These are phyloP conservation scores for Selaginella tamariscina DNA, from an alignment of 75 land plant species.

Conservation along the genomic window DNA sequence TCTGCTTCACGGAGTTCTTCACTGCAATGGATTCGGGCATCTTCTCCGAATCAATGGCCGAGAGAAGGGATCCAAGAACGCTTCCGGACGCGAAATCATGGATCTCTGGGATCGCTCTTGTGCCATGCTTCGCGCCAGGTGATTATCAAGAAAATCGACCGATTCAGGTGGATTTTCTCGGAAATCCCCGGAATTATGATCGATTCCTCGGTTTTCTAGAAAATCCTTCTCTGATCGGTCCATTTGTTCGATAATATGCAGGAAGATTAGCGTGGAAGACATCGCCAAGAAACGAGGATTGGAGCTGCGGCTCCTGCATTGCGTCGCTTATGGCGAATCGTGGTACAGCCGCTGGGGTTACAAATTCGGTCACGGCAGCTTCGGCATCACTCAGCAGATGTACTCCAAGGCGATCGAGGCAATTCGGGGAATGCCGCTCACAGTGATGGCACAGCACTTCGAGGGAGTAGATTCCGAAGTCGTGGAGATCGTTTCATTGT, in stretches of 20 bases:
- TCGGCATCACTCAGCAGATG: not conserved
- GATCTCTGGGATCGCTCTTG: slow-evolving; percentile 78
- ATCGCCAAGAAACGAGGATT: not conserved
- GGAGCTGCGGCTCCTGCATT: slow-evolving; percentile 8
- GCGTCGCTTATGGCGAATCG: slow-evolving; percentile 37
- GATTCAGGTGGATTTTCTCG: not conserved
- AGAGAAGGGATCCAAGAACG: slow-evolving; percentile 6
- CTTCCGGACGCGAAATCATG: slow-evolving; percentile 35
- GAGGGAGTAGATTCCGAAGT: slow-evolving; percentile 15
- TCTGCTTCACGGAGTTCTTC: slow-evolving; percentile 58
- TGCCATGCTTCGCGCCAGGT: slow-evolving; percentile 53
- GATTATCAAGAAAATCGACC: not conserved
- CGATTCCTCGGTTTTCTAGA: not conserved
- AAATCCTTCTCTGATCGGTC: not conserved
- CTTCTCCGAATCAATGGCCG: slow-evolving; percentile 51
- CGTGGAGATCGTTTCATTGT: slow-evolving; percentile 28
- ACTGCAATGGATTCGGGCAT: slow-evolving; percentile 77
- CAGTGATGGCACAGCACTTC: slow-evolving; percentile 31
- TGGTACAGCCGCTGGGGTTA: slow-evolving; percentile 77
- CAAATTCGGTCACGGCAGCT: slow-evolving; percentile 44
- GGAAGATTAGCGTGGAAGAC: not conserved
- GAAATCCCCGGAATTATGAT: not conserved
- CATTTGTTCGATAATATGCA: not conserved
- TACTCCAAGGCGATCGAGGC: slow-evolving; percentile 17
- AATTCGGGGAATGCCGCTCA: slow-evolving; percentile 35